These are phyloP conservation scores for Fusarium sp. DNA, from an alignment of 2,329 filamentous ascomycete genomes.

Conservation along the genomic window DNA sequence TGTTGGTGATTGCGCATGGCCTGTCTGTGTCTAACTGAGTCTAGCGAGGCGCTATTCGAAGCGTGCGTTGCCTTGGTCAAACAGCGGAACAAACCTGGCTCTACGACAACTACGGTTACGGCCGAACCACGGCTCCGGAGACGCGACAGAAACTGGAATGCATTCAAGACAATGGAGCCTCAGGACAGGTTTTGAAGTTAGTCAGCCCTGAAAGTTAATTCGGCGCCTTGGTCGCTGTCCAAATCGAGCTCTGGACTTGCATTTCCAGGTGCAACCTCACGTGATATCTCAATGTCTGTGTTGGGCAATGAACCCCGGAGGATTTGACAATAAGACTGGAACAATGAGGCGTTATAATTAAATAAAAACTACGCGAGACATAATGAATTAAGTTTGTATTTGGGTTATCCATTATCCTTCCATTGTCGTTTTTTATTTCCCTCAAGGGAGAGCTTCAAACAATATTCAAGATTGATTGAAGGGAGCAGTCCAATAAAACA, in stretches of 20 bases:
- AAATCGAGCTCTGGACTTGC: slow-evolving; percentile 13
- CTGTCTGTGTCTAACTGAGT: background rate
- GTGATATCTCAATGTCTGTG: background rate
- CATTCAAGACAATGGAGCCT: slow-evolving; percentile 3
- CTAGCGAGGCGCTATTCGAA: slow-evolving; percentile 1
- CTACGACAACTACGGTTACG: slow-evolving; percentile 17
- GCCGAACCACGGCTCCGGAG: slow-evolving; percentile 20
- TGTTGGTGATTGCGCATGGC: slow-evolving; percentile 12
- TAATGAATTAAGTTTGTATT: background rate
- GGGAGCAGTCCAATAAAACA: slow-evolving; percentile 1
- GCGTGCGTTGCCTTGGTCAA: slow-evolving; percentile 5
- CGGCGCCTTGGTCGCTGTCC: slow-evolving; percentile 2
- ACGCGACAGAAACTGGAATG: slow-evolving; percentile 23
- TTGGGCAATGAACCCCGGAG: slow-evolving; percentile 16
- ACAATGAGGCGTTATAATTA: background rate
- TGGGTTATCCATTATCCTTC: background rate
- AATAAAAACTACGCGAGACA: background rate
- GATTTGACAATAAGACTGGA: background rate
- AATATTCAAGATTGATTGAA: background rate
- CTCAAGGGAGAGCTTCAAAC: background rate
- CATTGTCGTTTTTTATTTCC: slow-evolving; percentile 2
- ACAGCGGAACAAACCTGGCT: background rate
- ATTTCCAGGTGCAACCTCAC: slow-evolving; percentile 4
- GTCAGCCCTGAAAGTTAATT: slow-evolving; percentile 8
- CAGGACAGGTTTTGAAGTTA: slow-evolving; percentile 1